Evolutionary conservation across 148 eudicot species (phyloP).

Genomic region (Dianthus caryophyllus): DNA sequence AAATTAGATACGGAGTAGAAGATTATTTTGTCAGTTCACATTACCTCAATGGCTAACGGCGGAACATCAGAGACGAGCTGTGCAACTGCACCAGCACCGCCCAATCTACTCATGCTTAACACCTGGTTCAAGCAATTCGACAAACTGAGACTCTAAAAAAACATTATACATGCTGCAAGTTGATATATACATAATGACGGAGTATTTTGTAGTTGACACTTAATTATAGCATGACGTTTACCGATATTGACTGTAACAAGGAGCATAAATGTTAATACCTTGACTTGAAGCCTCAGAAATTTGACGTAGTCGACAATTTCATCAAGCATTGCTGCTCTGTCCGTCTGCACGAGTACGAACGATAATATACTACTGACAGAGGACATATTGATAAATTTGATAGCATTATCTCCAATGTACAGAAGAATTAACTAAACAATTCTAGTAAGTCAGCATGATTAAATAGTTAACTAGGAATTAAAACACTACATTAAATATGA

Average conservation of each 20-base stretch:
- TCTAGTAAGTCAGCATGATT: not conserved
- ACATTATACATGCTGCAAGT: not conserved
- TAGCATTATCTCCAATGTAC: not conserved
- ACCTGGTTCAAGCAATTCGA: constrained; percentile 30
- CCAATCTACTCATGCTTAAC: constrained; percentile 48
- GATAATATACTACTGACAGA: not conserved
- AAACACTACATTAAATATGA: not conserved
- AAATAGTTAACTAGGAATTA: too few species aligned
- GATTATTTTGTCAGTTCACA: not conserved
- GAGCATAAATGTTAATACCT: constrained; percentile 26
- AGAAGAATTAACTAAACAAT: not conserved
- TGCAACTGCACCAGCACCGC: constrained; percentile 73
- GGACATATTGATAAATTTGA: too few species aligned
- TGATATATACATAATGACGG: too few species aligned
- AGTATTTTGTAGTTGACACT: not conserved
- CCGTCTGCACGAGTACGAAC: constrained; percentile 32
- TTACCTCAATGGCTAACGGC: constrained; percentile 46
- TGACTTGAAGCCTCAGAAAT: constrained; percentile 52
- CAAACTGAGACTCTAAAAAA: constrained; percentile 11
- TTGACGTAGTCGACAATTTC: constrained; percentile 54
- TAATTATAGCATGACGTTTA: constrained; percentile 8
- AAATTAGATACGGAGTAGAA: too few species aligned
- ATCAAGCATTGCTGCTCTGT: constrained; percentile 56
- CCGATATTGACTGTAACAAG: constrained; percentile 1
- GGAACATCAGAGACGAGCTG: constrained; percentile 77